These are phyloP conservation scores for Arthrinium puccinioides DNA, from an alignment of 2,329 filamentous ascomycete species.

Conservation along the genomic window DNA sequence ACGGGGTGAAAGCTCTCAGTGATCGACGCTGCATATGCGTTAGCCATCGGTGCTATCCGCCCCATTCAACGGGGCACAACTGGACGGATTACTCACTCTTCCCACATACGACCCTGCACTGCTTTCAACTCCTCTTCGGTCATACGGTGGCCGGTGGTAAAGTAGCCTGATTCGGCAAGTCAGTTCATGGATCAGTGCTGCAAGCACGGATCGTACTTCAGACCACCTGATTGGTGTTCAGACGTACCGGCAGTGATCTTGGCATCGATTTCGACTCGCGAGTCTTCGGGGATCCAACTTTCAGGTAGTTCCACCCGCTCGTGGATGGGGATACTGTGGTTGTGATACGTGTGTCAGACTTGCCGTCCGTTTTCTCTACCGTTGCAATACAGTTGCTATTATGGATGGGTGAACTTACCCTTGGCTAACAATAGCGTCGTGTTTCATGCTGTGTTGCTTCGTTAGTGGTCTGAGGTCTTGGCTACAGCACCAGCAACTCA, in stretches of 20 bases:
- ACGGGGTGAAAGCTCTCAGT: too few relatives aligned
- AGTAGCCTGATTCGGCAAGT: slow-evolving; percentile 43
- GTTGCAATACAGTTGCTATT: slow-evolving; percentile 7
- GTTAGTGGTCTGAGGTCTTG: background rate
- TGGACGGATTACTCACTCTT: slow-evolving; percentile 70
- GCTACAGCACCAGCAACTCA: slow-evolving; percentile 32
- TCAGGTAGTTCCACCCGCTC: slow-evolving; percentile 90
- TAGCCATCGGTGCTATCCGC: too few relatives aligned
- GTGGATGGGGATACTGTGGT: slow-evolving; percentile 65
- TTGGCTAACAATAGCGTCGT: slow-evolving; percentile 80
- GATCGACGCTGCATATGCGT: too few relatives aligned
- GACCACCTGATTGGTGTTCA: slow-evolving; percentile 3
- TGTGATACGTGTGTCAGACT: background rate
- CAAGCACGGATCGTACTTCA: too few relatives aligned
- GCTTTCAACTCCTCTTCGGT: slow-evolving; percentile 77
- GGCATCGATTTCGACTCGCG: slow-evolving; percentile 95
- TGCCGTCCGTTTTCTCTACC: background rate
- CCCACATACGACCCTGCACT: slow-evolving; percentile 87
- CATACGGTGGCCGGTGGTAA: slow-evolving; percentile 86
- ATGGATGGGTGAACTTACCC: slow-evolving; percentile 44
- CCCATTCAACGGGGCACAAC: too few relatives aligned
- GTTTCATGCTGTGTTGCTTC: slow-evolving; percentile 61
- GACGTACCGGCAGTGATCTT: slow-evolving; percentile 87
- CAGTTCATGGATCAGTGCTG: slow-evolving; percentile 17
- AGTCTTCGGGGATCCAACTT: slow-evolving; percentile 89